These are phyloP conservation scores for Penicillium diatomitis DNA, from an alignment of 495 filamentous ascomycete species.

Conservation along the genomic window DNA sequence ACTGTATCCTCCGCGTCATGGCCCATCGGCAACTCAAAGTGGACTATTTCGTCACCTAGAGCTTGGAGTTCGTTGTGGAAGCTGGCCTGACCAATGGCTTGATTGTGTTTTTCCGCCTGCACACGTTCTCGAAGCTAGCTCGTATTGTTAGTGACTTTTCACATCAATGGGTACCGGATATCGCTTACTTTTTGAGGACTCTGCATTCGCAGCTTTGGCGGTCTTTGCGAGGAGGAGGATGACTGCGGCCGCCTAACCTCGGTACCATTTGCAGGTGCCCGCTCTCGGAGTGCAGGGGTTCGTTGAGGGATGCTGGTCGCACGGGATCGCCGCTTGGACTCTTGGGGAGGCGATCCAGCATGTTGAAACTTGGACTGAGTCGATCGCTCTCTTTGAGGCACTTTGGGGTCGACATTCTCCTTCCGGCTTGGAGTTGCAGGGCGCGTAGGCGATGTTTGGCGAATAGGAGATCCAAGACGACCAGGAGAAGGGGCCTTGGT, in stretches of 20 bases:
- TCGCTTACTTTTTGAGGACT: constrained; percentile 65
- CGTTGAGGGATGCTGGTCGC: constrained; percentile 46
- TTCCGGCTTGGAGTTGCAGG: constrained; percentile 44
- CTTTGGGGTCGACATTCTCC: constrained; percentile 43
- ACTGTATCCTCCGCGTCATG: constrained; percentile 7
- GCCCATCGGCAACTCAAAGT: constrained; percentile 38
- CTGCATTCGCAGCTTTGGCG: constrained; percentile 72
- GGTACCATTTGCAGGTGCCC: constrained; percentile 32
- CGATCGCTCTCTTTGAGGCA: constrained; percentile 23
- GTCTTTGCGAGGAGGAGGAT: constrained; percentile 29
- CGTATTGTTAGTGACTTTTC: constrained; percentile 1
- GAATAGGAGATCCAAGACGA: constrained; percentile 26
- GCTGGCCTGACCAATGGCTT: constrained; percentile 56
- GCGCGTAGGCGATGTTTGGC: constrained; percentile 29
- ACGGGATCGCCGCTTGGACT: constrained; percentile 39
- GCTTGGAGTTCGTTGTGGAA: constrained; percentile 70
- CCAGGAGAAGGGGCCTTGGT: constrained; percentile 22
- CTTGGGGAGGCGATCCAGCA: constrained; percentile 32
- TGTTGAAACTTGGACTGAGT: constrained; percentile 29
- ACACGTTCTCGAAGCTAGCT: constrained; percentile 70
- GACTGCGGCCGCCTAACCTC: constrained; percentile 27
- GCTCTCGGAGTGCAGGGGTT: constrained; percentile 42
- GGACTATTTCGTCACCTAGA: constrained; percentile 74
- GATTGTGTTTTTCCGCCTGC: constrained; percentile 65
- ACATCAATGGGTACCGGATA: background rate